Conservation (phyloP, 495 filamentous ascomycete genomes). For the Penicillium cosmopolitanum region DNA sequence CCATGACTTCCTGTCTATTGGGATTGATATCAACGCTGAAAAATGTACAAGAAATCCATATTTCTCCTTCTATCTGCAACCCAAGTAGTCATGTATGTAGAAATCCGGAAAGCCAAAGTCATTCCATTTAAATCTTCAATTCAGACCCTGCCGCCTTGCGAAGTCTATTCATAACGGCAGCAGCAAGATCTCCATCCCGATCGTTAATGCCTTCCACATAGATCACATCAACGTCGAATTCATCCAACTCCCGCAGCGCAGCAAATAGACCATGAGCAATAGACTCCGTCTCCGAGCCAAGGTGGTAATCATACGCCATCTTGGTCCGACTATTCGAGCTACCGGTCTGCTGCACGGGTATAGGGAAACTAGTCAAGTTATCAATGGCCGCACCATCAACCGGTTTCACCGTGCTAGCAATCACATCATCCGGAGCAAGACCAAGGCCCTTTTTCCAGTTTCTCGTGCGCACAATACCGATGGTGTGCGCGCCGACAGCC, state of each 20-base stretch:
- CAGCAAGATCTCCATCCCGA: slow-evolving; percentile 73
- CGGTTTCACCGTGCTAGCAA: slow-evolving; percentile 27
- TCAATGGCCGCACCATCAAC: slow-evolving; percentile 34
- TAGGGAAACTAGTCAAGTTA: slow-evolving; percentile 34
- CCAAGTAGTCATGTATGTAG: not conserved
- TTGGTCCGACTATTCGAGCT: slow-evolving; percentile 32
- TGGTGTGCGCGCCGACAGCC: slow-evolving; percentile 41
- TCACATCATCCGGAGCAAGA: slow-evolving; percentile 31
- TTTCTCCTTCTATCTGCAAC: slow-evolving; percentile 1
- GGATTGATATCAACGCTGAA: slow-evolving; percentile 1
- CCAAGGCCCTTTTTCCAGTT: slow-evolving; percentile 45
- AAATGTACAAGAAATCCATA: slow-evolving; percentile 4
- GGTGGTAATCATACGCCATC: slow-evolving; percentile 51
- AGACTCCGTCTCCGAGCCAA: slow-evolving; percentile 68
- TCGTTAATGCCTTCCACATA: slow-evolving; percentile 90
- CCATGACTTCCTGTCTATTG: not conserved
- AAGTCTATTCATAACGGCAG: slow-evolving; percentile 94
- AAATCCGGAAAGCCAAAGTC: slow-evolving; percentile 1
- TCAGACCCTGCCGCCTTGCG: slow-evolving; percentile 77
- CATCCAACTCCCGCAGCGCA: slow-evolving; percentile 82
- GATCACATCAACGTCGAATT: slow-evolving; percentile 77
- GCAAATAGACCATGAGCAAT: slow-evolving; percentile 89
- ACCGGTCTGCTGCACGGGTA: slow-evolving; percentile 34
- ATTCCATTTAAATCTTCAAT: slow-evolving; percentile 36
- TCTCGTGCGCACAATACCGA: slow-evolving; percentile 53